Evolutionary conservation across 2,329 filamentous ascomycete genomes (phyloP).

Genomic region (Herpotrichia juniperi): DNA sequence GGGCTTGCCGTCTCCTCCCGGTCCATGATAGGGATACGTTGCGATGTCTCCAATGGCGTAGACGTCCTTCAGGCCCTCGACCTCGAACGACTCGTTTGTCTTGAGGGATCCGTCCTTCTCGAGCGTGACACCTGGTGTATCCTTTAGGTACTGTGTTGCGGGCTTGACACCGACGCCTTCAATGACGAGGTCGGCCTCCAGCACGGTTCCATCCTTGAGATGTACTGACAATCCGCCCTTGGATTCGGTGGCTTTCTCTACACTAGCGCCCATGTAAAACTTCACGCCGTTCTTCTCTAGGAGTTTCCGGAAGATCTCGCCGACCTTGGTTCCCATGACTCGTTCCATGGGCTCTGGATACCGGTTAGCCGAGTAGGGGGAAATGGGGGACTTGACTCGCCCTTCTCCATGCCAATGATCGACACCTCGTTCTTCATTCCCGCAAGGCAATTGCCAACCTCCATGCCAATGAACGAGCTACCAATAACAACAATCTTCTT

Average conservation of each 20-base stretch:
- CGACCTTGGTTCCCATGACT: slow-evolving; percentile 82
- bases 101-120: slow-evolving; percentile 85
- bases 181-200: slow-evolving; percentile 89
- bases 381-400: slow-evolving; percentile 14
- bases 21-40: slow-evolving; percentile 91
- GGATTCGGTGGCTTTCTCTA: slow-evolving; percentile 82
- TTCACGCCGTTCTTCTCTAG: slow-evolving; percentile 88
- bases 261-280: slow-evolving; percentile 80
- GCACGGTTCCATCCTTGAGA: slow-evolving; percentile 82
- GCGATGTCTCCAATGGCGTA: slow-evolving; percentile 96
- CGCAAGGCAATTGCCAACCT: slow-evolving; percentile 82
- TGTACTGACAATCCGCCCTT: slow-evolving; percentile 70
- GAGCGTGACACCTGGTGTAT: slow-evolving; percentile 72
- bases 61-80: slow-evolving; percentile 78
- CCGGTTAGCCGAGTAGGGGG: slow-evolving; percentile 14
- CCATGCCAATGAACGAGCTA: slow-evolving; percentile 97
- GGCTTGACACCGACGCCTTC: slow-evolving; percentile 89
- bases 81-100: slow-evolving; percentile 79
- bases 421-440: slow-evolving; percentile 81
- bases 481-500: slow-evolving; percentile 95
- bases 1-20: slow-evolving; percentile 74
- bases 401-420: slow-evolving; percentile 84
- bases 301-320: slow-evolving; percentile 76
- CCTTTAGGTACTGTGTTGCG: slow-evolving; percentile 79
- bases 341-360: slow-evolving; percentile 74